A percentile compares a stretch with the other conserved stretches of the same genome.
Evolutionary conservation across 2,329 filamentous ascomycete genomes (phyloP).

Genomic region (Ophiocordyceps australis): DNA sequence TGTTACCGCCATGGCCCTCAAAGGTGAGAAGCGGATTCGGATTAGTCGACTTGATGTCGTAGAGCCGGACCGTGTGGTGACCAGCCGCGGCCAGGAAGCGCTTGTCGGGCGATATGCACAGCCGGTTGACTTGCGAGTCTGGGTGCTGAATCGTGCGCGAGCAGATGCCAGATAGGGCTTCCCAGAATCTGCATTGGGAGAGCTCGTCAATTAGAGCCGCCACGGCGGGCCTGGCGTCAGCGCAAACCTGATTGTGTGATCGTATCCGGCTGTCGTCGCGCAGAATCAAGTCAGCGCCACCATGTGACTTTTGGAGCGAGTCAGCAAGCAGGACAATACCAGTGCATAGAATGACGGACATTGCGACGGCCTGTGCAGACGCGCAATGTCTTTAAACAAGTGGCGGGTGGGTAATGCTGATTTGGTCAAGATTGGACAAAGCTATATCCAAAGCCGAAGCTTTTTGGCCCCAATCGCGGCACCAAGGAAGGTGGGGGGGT

Average conservation of each 20-base stretch:
- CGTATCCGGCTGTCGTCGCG: conserved; percentile 35
- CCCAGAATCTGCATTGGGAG: conserved; percentile 64
- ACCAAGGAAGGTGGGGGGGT: too few relatives aligned
- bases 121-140: conserved; percentile 93
- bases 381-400: too few relatives aligned
- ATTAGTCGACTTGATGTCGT: conserved; percentile 97
- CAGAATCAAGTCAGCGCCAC: too few relatives aligned
- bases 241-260: conserved; percentile 42
- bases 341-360: conserved; percentile 47
- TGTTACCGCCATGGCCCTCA: conserved; percentile 87
- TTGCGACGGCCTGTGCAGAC: conserved; percentile 14
- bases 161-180: conserved; percentile 92
- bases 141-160: conserved; percentile 95
- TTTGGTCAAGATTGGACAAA: too few relatives aligned
- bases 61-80: conserved; percentile 82
- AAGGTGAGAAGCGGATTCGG: conserved; percentile 85
- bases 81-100: conserved; percentile 74
- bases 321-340: conserved; percentile 25
- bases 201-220: conserved; percentile 3
- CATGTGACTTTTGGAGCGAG: too few relatives aligned
- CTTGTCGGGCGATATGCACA: conserved; percentile 97
- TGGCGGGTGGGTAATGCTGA: too few relatives aligned
- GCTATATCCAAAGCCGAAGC: too few relatives aligned
- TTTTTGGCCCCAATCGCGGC: too few relatives aligned
- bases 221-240: conserved; percentile 1